Evolutionary conservation across 306 rosid species (phyloP).

Genomic region (Cucurbita pepo): DNA sequence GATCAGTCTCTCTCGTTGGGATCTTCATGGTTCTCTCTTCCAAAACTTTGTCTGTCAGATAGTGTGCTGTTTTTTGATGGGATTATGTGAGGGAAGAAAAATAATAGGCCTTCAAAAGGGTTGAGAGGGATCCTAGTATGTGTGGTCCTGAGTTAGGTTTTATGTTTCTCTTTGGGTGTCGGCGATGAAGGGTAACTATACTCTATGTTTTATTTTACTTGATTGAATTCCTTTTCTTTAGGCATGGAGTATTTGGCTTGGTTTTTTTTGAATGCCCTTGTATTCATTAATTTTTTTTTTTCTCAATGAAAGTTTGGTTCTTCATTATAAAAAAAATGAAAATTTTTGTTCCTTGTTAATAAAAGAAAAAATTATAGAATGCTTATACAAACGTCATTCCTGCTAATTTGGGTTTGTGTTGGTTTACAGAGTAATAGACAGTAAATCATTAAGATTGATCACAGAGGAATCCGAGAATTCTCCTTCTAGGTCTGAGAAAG

Average conservation of each 20-base stretch:
- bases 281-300: background rate
- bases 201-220: background rate
- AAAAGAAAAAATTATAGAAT: background rate
- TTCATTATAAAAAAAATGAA: background rate
- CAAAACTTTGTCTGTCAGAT: background rate
- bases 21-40: background rate
- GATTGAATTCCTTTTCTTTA: too few species aligned
- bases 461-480: conserved; percentile 52
- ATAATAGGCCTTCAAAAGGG: background rate
- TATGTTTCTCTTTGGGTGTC: too few species aligned
- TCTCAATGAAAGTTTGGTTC: background rate
- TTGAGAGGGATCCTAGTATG: background rate
- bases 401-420: conserved; percentile 14
- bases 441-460: conserved; percentile 66
- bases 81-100: background rate
- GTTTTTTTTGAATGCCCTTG: background rate
- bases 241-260: background rate
- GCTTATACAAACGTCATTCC: background rate
- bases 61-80: background rate
- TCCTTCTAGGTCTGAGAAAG: conserved; percentile 41
- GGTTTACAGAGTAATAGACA: conserved; percentile 76
- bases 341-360: background rate
- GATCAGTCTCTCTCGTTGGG: background rate
- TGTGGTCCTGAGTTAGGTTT: too few species aligned
- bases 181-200: too few species aligned